A percentile compares a stretch with the other conserved stretches of the same genome.
These are phyloP conservation scores for Penicillium pulvis DNA, from an alignment of 495 filamentous ascomycete genomes.

Conservation along the genomic window DNA sequence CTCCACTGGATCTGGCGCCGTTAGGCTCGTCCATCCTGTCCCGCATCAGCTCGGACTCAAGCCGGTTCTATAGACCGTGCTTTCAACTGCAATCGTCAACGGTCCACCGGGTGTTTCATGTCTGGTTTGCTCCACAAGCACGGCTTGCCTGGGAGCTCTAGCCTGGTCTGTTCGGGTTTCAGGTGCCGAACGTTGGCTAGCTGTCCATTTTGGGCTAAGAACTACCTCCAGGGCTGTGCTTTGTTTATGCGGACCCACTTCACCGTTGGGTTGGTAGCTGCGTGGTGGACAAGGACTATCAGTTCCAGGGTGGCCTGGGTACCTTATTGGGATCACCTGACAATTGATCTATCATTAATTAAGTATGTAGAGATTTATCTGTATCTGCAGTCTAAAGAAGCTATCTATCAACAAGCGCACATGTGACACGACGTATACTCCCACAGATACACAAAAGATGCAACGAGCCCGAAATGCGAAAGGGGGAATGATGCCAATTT, in stretches of 20 bases:
- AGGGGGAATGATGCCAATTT: constrained; percentile 4
- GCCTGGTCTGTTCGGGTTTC: constrained; percentile 56
- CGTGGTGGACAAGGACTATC: not conserved
- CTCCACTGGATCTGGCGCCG: constrained; percentile 8
- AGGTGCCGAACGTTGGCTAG: constrained; percentile 4
- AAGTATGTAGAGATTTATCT: constrained; percentile 1
- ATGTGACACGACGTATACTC: not conserved
- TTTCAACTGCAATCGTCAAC: constrained; percentile 4
- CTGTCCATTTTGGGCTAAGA: not conserved
- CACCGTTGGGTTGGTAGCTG: not conserved
- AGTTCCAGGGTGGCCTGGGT: not conserved
- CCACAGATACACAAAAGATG: not conserved
- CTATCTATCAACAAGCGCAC: constrained; percentile 2
- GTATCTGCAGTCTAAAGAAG: constrained; percentile 4
- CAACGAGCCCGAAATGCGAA: constrained; percentile 6
- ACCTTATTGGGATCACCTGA: too few relatives aligned
- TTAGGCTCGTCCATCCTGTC: constrained; percentile 1
- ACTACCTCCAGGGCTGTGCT: not conserved
- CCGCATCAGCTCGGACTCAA: constrained; percentile 3
- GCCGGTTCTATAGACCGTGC: constrained; percentile 5
- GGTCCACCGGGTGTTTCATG: constrained; percentile 33
- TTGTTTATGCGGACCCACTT: constrained; percentile 4
- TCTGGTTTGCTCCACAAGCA: constrained; percentile 75
- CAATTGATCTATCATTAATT: not conserved
- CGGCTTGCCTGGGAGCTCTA: constrained; percentile 60